A percentile compares a stretch with the other conserved stretches of the same genome.
Conservation (phyloP, 78 protist species). For the slime mould (Dictyostelium discoideum) region DNA sequence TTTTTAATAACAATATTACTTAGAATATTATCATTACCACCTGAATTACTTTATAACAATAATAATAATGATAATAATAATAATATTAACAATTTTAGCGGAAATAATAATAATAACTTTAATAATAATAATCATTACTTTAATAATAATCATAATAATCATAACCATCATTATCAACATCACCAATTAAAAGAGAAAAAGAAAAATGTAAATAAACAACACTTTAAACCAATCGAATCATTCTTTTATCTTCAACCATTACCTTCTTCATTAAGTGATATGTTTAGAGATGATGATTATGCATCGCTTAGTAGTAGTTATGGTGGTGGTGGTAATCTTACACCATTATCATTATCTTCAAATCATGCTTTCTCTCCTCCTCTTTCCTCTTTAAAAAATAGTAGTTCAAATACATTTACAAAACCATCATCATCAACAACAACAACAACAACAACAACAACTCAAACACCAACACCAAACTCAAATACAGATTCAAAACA, state of each 20-base stretch:
- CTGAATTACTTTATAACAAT: background rate
- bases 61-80: background rate
- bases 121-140: too few relatives aligned
- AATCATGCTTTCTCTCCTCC: background rate
- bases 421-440: background rate
- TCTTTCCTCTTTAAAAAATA: background rate
- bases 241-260: conserved; percentile 27
- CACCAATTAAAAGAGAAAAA: background rate
- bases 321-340: background rate
- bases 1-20: background rate
- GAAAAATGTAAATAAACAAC: background rate
- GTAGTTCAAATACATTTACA: background rate
- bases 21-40: conserved; percentile 2
- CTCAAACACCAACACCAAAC: background rate
- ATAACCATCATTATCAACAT: background rate
- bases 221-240: conserved; percentile 14
- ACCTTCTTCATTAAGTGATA: conserved; percentile 34
- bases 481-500: background rate
- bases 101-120: background rate
- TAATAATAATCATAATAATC: background rate
- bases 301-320: background rate
- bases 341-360: background rate
- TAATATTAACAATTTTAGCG: background rate
- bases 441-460: background rate
- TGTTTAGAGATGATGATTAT: background rate